These are phyloP conservation scores for Furcasterigmium furcatum DNA, from an alignment of 2,329 filamentous ascomycete species.

Conservation along the genomic window DNA sequence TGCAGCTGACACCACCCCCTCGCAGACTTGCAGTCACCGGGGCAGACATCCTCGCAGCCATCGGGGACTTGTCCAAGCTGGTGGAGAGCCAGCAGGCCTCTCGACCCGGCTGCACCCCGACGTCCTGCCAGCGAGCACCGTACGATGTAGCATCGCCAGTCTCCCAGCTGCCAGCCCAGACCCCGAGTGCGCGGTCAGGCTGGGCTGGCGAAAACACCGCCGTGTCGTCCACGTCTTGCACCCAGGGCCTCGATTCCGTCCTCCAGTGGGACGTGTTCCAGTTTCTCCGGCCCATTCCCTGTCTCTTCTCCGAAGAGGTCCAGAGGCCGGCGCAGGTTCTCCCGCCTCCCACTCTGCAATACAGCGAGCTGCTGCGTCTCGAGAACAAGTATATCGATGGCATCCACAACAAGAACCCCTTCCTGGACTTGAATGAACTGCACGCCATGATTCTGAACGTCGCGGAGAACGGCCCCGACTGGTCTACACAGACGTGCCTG, in stretches of 20 bases:
- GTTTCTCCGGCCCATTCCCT: not conserved
- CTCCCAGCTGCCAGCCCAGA: not conserved
- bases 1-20: no score
- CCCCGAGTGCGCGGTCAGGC: no score
- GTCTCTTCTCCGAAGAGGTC: not conserved
- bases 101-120: not conserved
- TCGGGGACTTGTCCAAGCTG: not conserved
- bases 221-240: no score
- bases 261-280: not conserved
- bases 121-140: not conserved
- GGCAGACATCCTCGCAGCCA: not conserved
- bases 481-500: slow-evolving; percentile 10
- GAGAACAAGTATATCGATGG: slow-evolving; percentile 1
- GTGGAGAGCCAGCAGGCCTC: not conserved
- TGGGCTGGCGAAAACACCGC: not conserved
- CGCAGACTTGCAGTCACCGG: not conserved
- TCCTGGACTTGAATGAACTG: not conserved
- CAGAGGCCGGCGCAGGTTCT: not conserved
- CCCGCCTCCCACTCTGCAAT: not conserved
- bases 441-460: slow-evolving; percentile 4
- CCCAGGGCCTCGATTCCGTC: not conserved
- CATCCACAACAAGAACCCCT: slow-evolving; percentile 2
- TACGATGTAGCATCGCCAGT: not conserved
- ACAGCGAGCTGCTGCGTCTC: not conserved
- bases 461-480: slow-evolving; percentile 13